A percentile compares a stretch with the other conserved stretches of the same genome.
These are phyloP conservation scores for Arthromyces matolae DNA, from an alignment of 768 basidiomycete genomes.

Conservation along the genomic window DNA sequence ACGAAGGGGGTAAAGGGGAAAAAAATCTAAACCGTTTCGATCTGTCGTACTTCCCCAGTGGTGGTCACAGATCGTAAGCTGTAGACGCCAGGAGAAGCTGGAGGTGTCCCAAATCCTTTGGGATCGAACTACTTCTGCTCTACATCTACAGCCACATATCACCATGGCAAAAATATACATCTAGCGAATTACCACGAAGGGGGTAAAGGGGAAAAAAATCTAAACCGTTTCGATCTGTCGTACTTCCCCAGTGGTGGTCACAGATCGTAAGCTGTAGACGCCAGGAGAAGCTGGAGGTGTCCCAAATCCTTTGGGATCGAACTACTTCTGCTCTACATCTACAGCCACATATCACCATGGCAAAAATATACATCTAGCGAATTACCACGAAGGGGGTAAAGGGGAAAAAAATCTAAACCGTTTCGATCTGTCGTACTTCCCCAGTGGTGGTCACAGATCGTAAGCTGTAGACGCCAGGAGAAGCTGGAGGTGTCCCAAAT, in stretches of 20 bases:
- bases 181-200: no score
- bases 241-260: no score
- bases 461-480: conserved; percentile 11
- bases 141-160: background rate
- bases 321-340: background rate
- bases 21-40: background rate
- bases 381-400: no score
- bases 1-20: no score
- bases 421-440: no score
- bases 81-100: conserved; percentile 12
- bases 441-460: background rate
- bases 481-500: conserved; percentile 14
- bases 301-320: no score
- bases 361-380: background rate
- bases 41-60: no score
- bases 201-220: no score
- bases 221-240: background rate
- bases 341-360: background rate
- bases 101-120: conserved; percentile 15
- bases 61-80: background rate
- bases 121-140: no score
- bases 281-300: conserved; percentile 14
- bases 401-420: no score
- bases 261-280: conserved; percentile 7
- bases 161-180: background rate